A percentile compares a stretch with the other conserved stretches of the same genome.
These are phyloP conservation scores for Trichoderma semiorbis DNA, from an alignment of 2,329 filamentous ascomycete genomes.

Conservation along the genomic window DNA sequence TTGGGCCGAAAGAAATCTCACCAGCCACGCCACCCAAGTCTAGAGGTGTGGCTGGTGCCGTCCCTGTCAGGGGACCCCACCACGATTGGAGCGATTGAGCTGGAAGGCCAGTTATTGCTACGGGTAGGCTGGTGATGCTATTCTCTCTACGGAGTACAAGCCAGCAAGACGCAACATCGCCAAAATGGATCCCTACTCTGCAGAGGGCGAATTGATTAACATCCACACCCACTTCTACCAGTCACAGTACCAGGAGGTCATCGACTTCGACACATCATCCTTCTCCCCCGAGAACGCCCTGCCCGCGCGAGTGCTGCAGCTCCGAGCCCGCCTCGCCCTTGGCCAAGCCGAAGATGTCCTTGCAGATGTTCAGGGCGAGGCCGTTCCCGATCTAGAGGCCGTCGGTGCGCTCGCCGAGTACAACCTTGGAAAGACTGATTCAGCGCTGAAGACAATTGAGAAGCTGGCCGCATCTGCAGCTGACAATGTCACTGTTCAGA, in stretches of 20 bases:
- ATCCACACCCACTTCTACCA: constrained; percentile 69
- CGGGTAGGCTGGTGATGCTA: constrained; percentile 5
- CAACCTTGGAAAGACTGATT: constrained; percentile 55
- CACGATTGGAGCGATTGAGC: not conserved
- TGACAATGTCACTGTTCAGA: constrained; percentile 77
- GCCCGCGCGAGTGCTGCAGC: constrained; percentile 71
- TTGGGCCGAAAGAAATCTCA: constrained; percentile 22
- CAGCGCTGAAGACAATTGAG: constrained; percentile 62
- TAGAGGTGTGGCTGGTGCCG: constrained; percentile 1
- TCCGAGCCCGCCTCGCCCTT: constrained; percentile 79
- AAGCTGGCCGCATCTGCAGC: constrained; percentile 62
- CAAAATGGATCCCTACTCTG: constrained; percentile 66
- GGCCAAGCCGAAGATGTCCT: constrained; percentile 73
- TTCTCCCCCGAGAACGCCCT: constrained; percentile 77
- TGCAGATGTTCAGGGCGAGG: constrained; percentile 61
- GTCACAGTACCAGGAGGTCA: constrained; percentile 81
- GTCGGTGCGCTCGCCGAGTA: constrained; percentile 72
- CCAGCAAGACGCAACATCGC: constrained; percentile 19
- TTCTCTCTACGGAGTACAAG: not conserved
- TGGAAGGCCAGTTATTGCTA: constrained; percentile 15
- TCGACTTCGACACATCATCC: constrained; percentile 78
- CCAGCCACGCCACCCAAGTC: not conserved
- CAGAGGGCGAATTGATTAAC: constrained; percentile 69
- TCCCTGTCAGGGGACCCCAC: constrained; percentile 19
- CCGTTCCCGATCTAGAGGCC: constrained; percentile 71